Evolutionary conservation across 495 filamentous ascomycete species (phyloP).

Genomic region (Venustampulla echinocandica): DNA sequence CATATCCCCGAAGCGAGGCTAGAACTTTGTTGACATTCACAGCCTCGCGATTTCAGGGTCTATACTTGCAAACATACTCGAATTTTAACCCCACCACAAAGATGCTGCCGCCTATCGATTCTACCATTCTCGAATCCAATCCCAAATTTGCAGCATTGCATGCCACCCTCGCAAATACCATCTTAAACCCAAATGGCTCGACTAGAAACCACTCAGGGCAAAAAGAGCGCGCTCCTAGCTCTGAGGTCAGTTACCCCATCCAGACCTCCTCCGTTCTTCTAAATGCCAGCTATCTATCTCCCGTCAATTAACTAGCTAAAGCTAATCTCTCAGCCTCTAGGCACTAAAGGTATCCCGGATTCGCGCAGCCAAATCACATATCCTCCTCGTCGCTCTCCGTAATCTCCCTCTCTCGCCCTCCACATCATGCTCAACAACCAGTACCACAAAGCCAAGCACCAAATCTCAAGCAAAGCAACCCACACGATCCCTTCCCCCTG

Average conservation of each 20-base stretch:
- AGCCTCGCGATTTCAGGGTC: too few relatives aligned
- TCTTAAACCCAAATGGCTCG: constrained; percentile 55
- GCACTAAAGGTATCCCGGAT: constrained; percentile 7
- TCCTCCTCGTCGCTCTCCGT: constrained; percentile 12
- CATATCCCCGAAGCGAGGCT: too few relatives aligned
- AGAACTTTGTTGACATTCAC: too few relatives aligned
- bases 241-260: constrained; percentile 34
- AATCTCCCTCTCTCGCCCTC: constrained; percentile 13
- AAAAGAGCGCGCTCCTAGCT: constrained; percentile 43
- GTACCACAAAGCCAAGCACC: constrained; percentile 4
- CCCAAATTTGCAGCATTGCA: constrained; percentile 58
- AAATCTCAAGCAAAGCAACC: not conserved
- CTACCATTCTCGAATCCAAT: constrained; percentile 50
- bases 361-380: constrained; percentile 9
- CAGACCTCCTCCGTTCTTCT: not conserved
- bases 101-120: constrained; percentile 61
- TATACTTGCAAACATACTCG: too few relatives aligned
- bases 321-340: constrained; percentile 5
- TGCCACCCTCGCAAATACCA: constrained; percentile 45
- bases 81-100: not conserved
- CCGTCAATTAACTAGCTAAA: not conserved
- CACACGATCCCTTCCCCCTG: constrained; percentile 10
- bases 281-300: not conserved
- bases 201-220: constrained; percentile 45
- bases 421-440: too few relatives aligned